Evolutionary conservation across 2,329 filamentous ascomycete species (phyloP).

Genomic region (Canariomyces notabilis): DNA sequence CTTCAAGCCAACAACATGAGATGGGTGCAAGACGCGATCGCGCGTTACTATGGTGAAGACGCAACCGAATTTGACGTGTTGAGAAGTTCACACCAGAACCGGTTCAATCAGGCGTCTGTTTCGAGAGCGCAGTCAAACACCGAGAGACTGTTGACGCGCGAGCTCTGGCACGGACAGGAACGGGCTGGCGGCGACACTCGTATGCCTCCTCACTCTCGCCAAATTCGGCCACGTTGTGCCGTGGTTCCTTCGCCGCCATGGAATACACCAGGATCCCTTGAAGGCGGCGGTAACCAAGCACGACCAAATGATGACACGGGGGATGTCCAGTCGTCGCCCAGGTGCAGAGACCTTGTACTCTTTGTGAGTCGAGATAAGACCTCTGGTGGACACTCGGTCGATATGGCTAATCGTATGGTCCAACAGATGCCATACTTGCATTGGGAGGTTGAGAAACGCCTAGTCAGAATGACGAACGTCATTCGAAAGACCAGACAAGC

Average conservation of each 20-base stretch:
- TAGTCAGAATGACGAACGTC: constrained; percentile 21
- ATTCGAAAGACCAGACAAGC: constrained; percentile 16
- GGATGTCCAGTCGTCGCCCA: constrained; percentile 10
- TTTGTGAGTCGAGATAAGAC: constrained; percentile 12
- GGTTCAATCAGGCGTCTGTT: constrained; percentile 10
- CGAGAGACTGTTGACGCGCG: constrained; percentile 21
- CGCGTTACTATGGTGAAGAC: constrained; percentile 22
- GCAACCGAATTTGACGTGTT: constrained; percentile 10
- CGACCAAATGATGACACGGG: no score
- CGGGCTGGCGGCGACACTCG: constrained; percentile 18
- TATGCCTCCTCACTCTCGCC: constrained; percentile 20
- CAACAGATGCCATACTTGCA: constrained; percentile 22
- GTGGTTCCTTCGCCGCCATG: constrained; percentile 17
- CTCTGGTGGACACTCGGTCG: neutral
- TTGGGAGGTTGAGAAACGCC: constrained; percentile 23
- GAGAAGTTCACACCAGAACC: constrained; percentile 9
- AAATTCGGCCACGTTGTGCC: constrained; percentile 23
- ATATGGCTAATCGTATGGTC: neutral
- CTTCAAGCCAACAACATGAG: constrained; percentile 25
- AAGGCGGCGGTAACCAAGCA: no score
- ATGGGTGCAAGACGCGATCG: constrained; percentile 22
- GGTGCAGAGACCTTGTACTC: constrained; percentile 17
- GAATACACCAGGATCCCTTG: neutral
- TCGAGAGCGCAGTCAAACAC: constrained; percentile 20
- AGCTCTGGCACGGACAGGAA: constrained; percentile 24